Conservation (phyloP, 306 rosid species). For the Cucumis sativus region Cucumber_9930_V3 NC_026658.2:2490501-2491000, state of each 20-base stretch:
- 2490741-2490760: not conserved
- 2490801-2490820: not conserved
- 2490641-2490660: too few relatives aligned
- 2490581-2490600: too few relatives aligned
- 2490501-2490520: too few relatives aligned
- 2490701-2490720: not conserved
- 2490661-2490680: too few relatives aligned
- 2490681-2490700: too few relatives aligned
- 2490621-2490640: too few relatives aligned
- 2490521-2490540: too few relatives aligned
- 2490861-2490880: not conserved
- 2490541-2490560: too few relatives aligned
- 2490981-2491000: not conserved
- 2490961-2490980: constrained; percentile 1
- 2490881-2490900: not conserved
- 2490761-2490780: not conserved
- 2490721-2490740: not conserved
- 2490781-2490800: not conserved
- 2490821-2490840: not conserved
- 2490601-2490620: too few relatives aligned
- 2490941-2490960: not conserved
- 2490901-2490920: not conserved
- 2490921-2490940: not conserved
- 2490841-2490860: not conserved
- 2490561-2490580: too few relatives aligned